Base-by-base conservation (phyloP, 2,329 filamentous ascomycete genomes). In the Passalora sequoiae region DNA sequence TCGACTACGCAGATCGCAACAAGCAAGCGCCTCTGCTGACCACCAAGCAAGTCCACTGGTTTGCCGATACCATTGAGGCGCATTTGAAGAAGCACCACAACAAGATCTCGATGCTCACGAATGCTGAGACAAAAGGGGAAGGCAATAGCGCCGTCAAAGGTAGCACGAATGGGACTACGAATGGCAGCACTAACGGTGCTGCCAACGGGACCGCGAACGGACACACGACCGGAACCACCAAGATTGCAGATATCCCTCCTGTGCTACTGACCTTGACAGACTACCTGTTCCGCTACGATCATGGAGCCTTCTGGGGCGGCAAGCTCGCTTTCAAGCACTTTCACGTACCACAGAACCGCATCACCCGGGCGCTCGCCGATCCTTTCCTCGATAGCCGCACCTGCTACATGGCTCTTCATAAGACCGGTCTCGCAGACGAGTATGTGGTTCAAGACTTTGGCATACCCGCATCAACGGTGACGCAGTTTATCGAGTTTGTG, bases 261-360 rank as follows among this genome's bases (percentile, higher is more conserved):
- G 80, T 84, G 45, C 76, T 75, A 44, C 72, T 85, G 1, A 80
- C 80, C 0, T 54, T 85, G 1, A 65, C 66, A 2, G 81, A 85
- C 57, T 86, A 86, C 61, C 74, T 85, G 46, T 86, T 86, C 64
- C 76, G 82, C 12, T 85, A 83, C 64, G 81, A 86, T 60, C 74
- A 81, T 25, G 82, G 80, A 35, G 80, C 75, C 2, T 85, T 85
- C 65, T 86, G 81, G 82, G 76, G 77, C 3, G 81, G 76, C 7
- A 66, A 66, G 16, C 77, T 80, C 44, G 77, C 80, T 2, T 84
- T 81, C 63, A 62, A 67, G 16, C 85, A 84, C 63, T 84, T 84
- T 61, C 57, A 73, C 25, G 75, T 67, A 36, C 81, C 81, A 0
- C 84, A 84, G 64, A 85, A 82, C 66, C 69, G 73, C 25, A 61